Conservation (phyloP, 768 basidiomycete species). For the Tephrocybe sp. region DNA sequence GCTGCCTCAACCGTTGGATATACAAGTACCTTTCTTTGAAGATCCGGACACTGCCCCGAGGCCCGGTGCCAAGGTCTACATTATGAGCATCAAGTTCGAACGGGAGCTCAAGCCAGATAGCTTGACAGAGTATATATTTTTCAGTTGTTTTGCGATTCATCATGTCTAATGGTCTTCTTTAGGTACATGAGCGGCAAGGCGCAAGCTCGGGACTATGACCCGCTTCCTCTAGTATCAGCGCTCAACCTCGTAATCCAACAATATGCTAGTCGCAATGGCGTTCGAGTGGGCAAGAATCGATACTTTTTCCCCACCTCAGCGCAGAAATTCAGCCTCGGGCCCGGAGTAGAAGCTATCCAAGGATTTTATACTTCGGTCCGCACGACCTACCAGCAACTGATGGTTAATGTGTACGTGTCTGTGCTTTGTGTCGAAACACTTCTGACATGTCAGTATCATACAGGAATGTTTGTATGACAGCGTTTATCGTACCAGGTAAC, state of each 20-base stretch:
- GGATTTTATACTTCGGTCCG: conserved; percentile 54
- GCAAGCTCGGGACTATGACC: conserved; percentile 44
- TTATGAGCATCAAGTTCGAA: conserved; percentile 38
- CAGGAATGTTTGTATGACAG: conserved; percentile 56
- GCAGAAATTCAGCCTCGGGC: conserved; percentile 27
- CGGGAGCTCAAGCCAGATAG: conserved; percentile 36
- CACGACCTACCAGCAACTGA: conserved; percentile 45
- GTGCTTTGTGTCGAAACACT: background rate
- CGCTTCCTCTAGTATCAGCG: conserved; percentile 52
- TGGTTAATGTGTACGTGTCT: conserved; percentile 50
- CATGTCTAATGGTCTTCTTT: background rate
- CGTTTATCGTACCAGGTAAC: conserved; percentile 59
- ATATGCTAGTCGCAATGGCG: conserved; percentile 44
- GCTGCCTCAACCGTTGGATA: conserved; percentile 45
- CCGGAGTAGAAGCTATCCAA: conserved; percentile 37
- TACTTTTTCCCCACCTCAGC: conserved; percentile 50
- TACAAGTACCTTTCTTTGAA: conserved; percentile 42
- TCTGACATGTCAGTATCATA: background rate
- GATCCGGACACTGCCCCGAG: conserved; percentile 35
- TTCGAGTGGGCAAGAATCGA: conserved; percentile 52
- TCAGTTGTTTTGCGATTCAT: background rate
- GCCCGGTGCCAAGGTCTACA: conserved; percentile 40
- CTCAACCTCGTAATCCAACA: conserved; percentile 59
- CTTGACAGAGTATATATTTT: conserved; percentile 31
- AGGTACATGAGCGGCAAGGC: conserved; percentile 55